These are phyloP conservation scores for Apiospora kogelbergensis DNA, from an alignment of 2,329 filamentous ascomycete species.

Conservation along the genomic window DNA sequence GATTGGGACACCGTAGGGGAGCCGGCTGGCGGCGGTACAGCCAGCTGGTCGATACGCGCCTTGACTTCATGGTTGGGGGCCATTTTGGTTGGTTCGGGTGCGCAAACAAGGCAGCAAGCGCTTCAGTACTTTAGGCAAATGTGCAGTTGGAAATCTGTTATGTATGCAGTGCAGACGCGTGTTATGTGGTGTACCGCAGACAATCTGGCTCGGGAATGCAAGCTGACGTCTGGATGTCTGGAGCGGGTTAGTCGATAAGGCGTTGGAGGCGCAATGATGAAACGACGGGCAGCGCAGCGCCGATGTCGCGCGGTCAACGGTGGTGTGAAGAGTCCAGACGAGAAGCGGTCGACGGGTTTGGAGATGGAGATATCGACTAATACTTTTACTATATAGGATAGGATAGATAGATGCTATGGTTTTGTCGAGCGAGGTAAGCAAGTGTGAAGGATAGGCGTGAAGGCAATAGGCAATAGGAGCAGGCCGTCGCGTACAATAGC, in stretches of 20 bases:
- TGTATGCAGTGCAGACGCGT: not conserved
- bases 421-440: not conserved
- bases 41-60: conserved; percentile 53
- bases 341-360: not conserved
- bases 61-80: conserved; percentile 34
- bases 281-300: not conserved
- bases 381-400: not conserved
- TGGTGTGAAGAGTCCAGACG: not conserved
- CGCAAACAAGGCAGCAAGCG: not conserved
- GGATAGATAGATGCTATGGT: too few species aligned
- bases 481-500: not conserved
- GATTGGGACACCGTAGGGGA: conserved; percentile 74
- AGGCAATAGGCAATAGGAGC: not conserved
- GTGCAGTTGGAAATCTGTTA: not conserved
- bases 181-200: conserved; percentile 9
- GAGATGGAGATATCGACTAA: not conserved
- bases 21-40: conserved; percentile 67
- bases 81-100: conserved; percentile 25
- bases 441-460: too few species aligned
- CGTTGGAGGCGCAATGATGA: not conserved
- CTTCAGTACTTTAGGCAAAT: not conserved
- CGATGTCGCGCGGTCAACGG: not conserved
- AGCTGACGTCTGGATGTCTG: not conserved
- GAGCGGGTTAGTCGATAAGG: not conserved
- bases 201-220: not conserved